Evolutionary conservation across 768 basidiomycete genomes (phyloP), one percentile per base, ranked within the genome.

Genomic region (Lyophyllum shimeji): DNA sequence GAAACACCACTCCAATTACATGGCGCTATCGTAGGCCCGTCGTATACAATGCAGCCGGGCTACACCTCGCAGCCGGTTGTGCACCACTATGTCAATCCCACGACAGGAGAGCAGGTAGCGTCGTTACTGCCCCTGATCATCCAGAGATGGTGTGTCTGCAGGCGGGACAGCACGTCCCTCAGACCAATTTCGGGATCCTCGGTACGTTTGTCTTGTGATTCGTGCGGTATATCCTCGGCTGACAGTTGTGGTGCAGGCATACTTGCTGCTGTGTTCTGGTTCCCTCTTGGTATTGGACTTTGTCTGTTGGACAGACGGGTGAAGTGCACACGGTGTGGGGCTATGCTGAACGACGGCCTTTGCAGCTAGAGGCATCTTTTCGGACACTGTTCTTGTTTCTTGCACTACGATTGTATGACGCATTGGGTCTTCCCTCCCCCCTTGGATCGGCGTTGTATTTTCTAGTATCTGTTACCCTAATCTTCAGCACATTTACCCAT

Each of bases 131-230:
- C 91, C 0, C 92, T 1, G 76, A 82, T 56, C 87, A 93, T 65
- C 92, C 90, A 0, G 84, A 90, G 71, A 93, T 93, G 91, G 63
- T 89, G 25, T 94, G 92, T 63, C 69, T 93, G n/a, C 92, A 93
- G 67, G 67, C 80, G 7, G 91, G 91, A 11, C 71, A 70, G n/a
- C 92, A 94, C 66, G 65, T 84, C 12, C 73, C 78, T 3, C 71
- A 83, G 33, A 82, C 86, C 20, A 82, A 76, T 45, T 94, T 78
- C 63, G 89, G 92, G 2, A 54, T 91, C 3, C 76, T 93, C 7
- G 91, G 89, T 85, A 65, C 62, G 83, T n/a, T n/a, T 68, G 8
- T 25, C 12, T 3, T 4, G 11, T 69, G 15, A 13, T 20, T n/a
- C 20, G 21, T 1, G 46, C 11, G 37, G 53, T 23, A 27, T 42